A percentile compares a stretch with the other conserved stretches of the same genome.
Conservation (phyloP, 345 rosid genomes). For the Eucalyptus polyanthemos region DNA sequence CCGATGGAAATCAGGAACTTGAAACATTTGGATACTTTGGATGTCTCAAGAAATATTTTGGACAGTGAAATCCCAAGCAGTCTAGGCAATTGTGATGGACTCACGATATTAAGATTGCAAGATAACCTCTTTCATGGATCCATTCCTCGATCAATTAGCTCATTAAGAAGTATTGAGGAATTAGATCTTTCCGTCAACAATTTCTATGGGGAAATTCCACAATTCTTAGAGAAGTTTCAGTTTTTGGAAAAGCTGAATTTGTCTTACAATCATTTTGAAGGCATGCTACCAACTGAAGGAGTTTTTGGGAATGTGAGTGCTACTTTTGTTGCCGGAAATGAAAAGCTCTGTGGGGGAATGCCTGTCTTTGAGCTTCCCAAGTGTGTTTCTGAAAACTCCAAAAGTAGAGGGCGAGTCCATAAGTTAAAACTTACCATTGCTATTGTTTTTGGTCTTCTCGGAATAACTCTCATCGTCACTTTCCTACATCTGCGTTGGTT, state of each 20-base stretch:
- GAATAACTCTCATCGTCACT: neutral
- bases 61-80: neutral
- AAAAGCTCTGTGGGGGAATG: neutral
- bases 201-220: neutral
- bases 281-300: neutral
- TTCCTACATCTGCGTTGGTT: neutral
- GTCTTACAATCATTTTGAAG: neutral
- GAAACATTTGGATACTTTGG: neutral
- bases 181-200: neutral
- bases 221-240: neutral
- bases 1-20: neutral
- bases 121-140: neutral
- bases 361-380: neutral
- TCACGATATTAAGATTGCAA: fast-evolving
- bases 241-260: fast-evolving
- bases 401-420: neutral
- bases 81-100: neutral
- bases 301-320: neutral
- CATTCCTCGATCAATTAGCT: neutral
- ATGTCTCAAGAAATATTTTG: neutral
- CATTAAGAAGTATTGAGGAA: neutral
- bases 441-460: fast-evolving
- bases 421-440: neutral
- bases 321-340: neutral
- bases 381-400: neutral